phyloP scores from a whole-genome alignment of 1,284 basidiomycete genomes.

The Rhodofomes roseus region DNA sequence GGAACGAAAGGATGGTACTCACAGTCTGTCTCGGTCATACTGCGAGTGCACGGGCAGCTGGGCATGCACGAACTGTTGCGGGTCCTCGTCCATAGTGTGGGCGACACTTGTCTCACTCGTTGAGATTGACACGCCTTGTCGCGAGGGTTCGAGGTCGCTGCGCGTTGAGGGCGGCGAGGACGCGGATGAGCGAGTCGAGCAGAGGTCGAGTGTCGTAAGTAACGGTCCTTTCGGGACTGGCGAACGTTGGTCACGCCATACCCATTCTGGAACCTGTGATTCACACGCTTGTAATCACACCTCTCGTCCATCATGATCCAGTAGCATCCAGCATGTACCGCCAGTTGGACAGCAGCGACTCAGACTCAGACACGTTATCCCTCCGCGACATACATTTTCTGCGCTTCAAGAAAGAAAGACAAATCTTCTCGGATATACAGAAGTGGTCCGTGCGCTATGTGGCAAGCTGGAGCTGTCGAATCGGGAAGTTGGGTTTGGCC shows the following conservation, averaged over 20 bases:
- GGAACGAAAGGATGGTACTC: constrained; percentile 16
- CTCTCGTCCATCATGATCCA: too few relatives aligned
- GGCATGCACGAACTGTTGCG: constrained; percentile 29
- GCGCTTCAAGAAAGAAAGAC: too few relatives aligned
- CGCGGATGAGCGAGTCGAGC: background rate
- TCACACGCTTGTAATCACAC: background rate
- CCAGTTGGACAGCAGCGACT: background rate
- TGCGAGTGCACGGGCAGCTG: constrained; percentile 26
- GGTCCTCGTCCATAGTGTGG: constrained; percentile 28
- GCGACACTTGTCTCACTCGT: background rate
- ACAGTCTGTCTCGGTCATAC: constrained; percentile 31
- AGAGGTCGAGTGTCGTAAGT: background rate
- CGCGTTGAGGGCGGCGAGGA: background rate
- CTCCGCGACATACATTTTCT: too few relatives aligned
- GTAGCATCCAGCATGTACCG: too few relatives aligned
- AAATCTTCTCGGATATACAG: too few relatives aligned
- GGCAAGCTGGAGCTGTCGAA: too few relatives aligned
- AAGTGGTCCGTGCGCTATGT: too few relatives aligned
- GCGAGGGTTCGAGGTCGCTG: background rate
- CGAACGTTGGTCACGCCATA: background rate
- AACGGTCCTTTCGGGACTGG: background rate
- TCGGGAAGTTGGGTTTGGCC: too few relatives aligned
- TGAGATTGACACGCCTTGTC: background rate
- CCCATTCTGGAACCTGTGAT: background rate
- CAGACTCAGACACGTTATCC: background rate